Percentiles rank a stretch among this genome's conserved stretches.
phyloP scores from a whole-genome alignment of 2,329 filamentous ascomycete genomes.

The Aspergillus phoenicis region DNA sequence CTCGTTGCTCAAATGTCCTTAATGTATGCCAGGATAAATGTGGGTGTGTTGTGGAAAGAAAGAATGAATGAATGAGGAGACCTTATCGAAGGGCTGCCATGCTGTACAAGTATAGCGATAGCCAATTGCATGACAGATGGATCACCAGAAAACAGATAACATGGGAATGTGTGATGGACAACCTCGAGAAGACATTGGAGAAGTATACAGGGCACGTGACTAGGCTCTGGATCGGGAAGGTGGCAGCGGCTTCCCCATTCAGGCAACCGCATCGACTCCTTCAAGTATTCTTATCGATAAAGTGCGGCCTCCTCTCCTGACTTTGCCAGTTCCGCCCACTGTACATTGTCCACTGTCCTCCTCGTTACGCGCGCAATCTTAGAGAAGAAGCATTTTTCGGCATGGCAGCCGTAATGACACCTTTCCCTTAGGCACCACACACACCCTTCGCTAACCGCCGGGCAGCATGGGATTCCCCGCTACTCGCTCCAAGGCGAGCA shows the following conservation, averaged over 20 bases:
- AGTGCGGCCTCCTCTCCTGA: neutral
- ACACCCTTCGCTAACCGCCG: constrained; percentile 24
- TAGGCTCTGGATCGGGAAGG: constrained; percentile 12
- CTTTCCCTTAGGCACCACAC: constrained; percentile 1
- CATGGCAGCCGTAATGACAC: constrained; percentile 36
- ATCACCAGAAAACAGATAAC: neutral
- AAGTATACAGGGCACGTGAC: constrained; percentile 13
- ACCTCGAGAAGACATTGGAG: neutral
- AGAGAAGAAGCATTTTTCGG: neutral
- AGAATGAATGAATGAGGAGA: neutral
- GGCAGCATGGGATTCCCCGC: constrained; percentile 82
- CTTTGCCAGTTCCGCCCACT: neutral
- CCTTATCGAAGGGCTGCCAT: constrained; percentile 4
- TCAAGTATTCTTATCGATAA: neutral
- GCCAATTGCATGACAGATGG: neutral
- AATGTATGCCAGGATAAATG: neutral
- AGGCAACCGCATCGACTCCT: constrained; percentile 6
- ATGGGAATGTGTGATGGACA: neutral
- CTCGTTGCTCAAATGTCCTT: neutral
- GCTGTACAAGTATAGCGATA: neutral
- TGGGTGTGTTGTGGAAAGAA: neutral
- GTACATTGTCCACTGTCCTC: neutral
- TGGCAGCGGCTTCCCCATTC: constrained; percentile 7
- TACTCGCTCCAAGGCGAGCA: constrained; percentile 58
- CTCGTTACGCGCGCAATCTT: neutral